Evolutionary conservation across 2,329 filamentous ascomycete genomes (phyloP), one percentile per base, ranked within the genome.

Genomic region (Xylariaceae sp.): DNA sequence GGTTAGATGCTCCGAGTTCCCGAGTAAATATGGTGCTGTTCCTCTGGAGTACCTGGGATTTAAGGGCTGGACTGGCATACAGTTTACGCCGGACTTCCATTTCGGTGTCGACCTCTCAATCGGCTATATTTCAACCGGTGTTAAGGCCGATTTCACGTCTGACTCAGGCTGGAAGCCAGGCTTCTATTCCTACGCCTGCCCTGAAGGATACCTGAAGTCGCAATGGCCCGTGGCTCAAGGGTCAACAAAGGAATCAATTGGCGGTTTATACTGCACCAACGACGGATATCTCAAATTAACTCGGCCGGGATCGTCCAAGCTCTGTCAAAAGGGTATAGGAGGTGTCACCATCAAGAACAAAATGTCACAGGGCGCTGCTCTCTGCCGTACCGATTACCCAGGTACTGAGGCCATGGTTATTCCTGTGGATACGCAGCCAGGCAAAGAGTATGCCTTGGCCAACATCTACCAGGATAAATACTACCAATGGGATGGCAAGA

Each of bases 361-460:
- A 52, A 81, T 97, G 32, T 70, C 74, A 48, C 71, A 83, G 40
- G 76, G 82, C 43, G 88, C 90, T 23, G 83, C 89, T 44, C 83
- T 96, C 65, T 99, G 95, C 85, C 91, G 91, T 74, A 98, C 95
- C 63, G 92, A 97, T 74, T 99, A 99, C 77, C 95, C 95, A 60
- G 93, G 92, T 70, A 92, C 87, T 56, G 95, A 99, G 79, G 81
- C 81, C 67, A 93, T 96, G 86, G 90, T 89, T 52, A 83, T 98
- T 56, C 90, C 93, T 44, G 77, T 93, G 45, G 76, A 85, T 55
- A 81, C 88, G 43, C 63, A 74, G 4, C 76, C 89, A 50, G 89
- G 89, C 56, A 68, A 75, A 47, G 81, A 76, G 21, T 77, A 85
- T 58, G 75, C 80, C 37, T 77, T 99, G 63, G 91, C 90, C 71